Evolutionary conservation across 148 eudicot genomes (phyloP).

Genomic region (Dianthus caryophyllus): DNA sequence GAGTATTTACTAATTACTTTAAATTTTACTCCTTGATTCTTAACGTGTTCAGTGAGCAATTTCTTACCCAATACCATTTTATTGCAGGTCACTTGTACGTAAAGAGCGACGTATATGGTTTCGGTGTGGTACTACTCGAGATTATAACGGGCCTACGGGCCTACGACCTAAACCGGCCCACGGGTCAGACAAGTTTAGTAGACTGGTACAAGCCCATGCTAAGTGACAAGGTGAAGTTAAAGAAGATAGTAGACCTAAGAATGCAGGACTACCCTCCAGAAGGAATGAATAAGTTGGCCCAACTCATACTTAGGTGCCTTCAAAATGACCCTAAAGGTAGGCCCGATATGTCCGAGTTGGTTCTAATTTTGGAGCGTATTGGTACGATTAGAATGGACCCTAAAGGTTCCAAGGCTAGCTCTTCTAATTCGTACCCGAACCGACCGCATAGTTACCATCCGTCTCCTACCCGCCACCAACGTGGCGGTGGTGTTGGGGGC

Average conservation of each 20-base stretch:
- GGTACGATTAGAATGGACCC: slow-evolving; percentile 37
- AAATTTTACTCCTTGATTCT: too few relatives aligned
- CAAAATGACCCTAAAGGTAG: slow-evolving; percentile 55
- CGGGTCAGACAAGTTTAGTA: slow-evolving; percentile 45
- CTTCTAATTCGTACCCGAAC: slow-evolving; percentile 17
- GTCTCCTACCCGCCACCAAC: neutral
- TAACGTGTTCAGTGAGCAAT: too few relatives aligned
- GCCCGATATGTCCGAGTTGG: slow-evolving; percentile 57
- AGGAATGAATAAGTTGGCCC: slow-evolving; percentile 45
- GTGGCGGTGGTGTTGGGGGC: slow-evolving; percentile 4
- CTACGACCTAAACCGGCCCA: slow-evolving; percentile 46
- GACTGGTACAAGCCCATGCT: slow-evolving; percentile 68
- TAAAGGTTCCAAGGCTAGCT: slow-evolving; percentile 26
- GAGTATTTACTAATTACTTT: too few relatives aligned
- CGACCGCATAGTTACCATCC: slow-evolving; percentile 13
- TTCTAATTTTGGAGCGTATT: slow-evolving; percentile 41
- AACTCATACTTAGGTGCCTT: slow-evolving; percentile 51
- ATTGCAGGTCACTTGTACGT: slow-evolving; percentile 61
- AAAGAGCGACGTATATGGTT: slow-evolving; percentile 77
- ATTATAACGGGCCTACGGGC: slow-evolving; percentile 56
- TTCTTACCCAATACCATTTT: neutral
- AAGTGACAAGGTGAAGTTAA: slow-evolving; percentile 39
- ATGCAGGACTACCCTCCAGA: slow-evolving; percentile 52
- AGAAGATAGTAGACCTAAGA: slow-evolving; percentile 58
- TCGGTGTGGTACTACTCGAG: slow-evolving; percentile 76